These are phyloP conservation scores for Neurospora sp. DNA, from an alignment of 495 filamentous ascomycete genomes.

Conservation along the genomic window DNA sequence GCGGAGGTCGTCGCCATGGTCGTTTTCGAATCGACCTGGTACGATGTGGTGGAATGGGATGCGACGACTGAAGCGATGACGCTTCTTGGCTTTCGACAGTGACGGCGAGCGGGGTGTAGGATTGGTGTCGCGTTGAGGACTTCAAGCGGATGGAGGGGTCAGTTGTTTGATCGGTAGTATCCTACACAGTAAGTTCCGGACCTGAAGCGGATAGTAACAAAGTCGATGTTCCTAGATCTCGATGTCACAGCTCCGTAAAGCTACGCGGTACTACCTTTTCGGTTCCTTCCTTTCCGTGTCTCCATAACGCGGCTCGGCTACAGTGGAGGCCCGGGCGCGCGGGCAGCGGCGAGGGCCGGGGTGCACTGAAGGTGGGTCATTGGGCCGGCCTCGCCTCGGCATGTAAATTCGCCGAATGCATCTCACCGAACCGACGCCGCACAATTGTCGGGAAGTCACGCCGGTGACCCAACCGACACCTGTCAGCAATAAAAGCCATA, in stretches of 20 bases:
- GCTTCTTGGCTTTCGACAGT: not conserved
- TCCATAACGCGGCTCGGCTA: not conserved
- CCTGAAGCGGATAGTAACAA: not conserved
- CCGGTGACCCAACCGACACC: not conserved
- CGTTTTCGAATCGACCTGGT: not conserved
- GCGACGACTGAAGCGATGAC: not conserved
- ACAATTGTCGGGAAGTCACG: not conserved
- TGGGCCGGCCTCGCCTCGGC: not conserved
- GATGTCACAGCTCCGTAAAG: not conserved
- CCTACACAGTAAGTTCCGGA: not conserved
- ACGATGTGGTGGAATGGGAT: not conserved
- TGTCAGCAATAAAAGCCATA: not conserved
- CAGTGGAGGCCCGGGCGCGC: not conserved
- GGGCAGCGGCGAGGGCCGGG: not conserved
- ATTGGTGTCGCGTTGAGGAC: not conserved
- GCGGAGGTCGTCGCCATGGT: constrained; percentile 3
- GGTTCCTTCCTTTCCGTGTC: not conserved
- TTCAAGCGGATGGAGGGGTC: not conserved
- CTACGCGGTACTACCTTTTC: not conserved
- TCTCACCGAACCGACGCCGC: not conserved
- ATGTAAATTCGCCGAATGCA: not conserved
- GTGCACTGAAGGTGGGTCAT: not conserved
- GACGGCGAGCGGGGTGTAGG: not conserved
- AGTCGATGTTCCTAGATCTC: not conserved
- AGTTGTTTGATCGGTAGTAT: not conserved